These are phyloP conservation scores for Amborella trichopoda DNA, from an alignment of 164 flowering plant species.

Conservation along the genomic window DNA sequence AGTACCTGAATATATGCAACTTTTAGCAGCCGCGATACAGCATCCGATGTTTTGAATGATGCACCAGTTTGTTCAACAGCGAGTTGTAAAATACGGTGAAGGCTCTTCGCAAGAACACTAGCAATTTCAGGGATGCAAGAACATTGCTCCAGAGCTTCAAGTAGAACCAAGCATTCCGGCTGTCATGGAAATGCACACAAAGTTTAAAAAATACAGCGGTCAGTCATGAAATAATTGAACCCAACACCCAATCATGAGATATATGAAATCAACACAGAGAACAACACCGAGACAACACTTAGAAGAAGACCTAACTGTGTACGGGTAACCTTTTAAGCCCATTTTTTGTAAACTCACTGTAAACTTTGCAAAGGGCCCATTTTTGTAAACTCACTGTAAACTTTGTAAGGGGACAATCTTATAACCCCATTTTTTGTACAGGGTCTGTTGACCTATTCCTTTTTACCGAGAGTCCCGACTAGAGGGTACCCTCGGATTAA, in stretches of 20 bases:
- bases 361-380: no score
- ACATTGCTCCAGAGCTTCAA: conserved; percentile 83
- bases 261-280: not conserved
- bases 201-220: conserved; percentile 1
- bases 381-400: no score
- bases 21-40: conserved; percentile 67
- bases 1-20: conserved; percentile 73
- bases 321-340: no score
- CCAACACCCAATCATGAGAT: not conserved
- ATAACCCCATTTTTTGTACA: no score
- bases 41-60: conserved; percentile 66
- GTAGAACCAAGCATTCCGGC: conserved; percentile 78
- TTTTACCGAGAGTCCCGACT: no score
- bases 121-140: conserved; percentile 70
- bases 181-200: conserved; percentile 31
- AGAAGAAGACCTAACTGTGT: no score
- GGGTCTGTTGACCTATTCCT: no score
- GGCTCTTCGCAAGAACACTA: conserved; percentile 44
- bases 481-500: no score
- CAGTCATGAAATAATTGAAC: not conserved
- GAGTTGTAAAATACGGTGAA: conserved; percentile 52
- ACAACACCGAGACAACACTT: no score
- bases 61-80: conserved; percentile 70
- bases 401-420: no score
- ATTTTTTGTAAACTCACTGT: no score